Evolutionary conservation across 2,329 filamentous ascomycete species (phyloP), one percentile per base, ranked within the genome.

Genomic region (Capronia americana): DNA sequence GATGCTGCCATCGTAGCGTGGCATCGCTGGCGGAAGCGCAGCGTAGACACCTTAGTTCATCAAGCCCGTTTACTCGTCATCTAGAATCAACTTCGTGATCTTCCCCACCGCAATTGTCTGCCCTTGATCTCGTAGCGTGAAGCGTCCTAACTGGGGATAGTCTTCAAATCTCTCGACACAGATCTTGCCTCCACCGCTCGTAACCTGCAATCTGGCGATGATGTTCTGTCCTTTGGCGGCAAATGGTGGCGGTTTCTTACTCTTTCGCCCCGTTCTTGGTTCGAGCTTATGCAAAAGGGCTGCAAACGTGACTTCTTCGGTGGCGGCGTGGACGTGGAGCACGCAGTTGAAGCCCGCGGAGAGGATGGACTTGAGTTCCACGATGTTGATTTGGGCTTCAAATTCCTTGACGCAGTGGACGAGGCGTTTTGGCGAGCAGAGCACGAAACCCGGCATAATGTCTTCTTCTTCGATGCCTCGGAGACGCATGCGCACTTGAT

Each of bases 101-200:
- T 99, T 99, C 76, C 95, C 95, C 82, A 99, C 99, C 64, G 95
- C 95, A 83, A 99, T 97, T 0, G 95, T 99, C 91, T 98, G 94
- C 74, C 95, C 95, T 89, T 98, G 91, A 76, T 95, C 93, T 85
- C 93, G 85, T 61, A 96, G 85, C 20, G 93, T 96, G 80, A 96
- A 96, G 51, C 93, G 89, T 75, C 93, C 93, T 80, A 97, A 87
- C 80, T 98, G 95, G 67, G 93, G 90, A 80, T 98, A 97, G 77
- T 98, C 94, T 76, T 97, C 93, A 74, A 97, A 99, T 70, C 86
- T 88, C 82, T 99, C 95, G 28, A 98, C 88, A 79, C 96, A 98
- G 41, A 99, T 92, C 50, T 89, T 88, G 64, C 92, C 92, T 17
- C 92, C 91, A 64, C 90, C 92, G 71, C 93, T 92, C 63, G 88